Evolutionary conservation across 345 rosid species (phyloP).

Genomic region (Brassica juncea): DNA sequence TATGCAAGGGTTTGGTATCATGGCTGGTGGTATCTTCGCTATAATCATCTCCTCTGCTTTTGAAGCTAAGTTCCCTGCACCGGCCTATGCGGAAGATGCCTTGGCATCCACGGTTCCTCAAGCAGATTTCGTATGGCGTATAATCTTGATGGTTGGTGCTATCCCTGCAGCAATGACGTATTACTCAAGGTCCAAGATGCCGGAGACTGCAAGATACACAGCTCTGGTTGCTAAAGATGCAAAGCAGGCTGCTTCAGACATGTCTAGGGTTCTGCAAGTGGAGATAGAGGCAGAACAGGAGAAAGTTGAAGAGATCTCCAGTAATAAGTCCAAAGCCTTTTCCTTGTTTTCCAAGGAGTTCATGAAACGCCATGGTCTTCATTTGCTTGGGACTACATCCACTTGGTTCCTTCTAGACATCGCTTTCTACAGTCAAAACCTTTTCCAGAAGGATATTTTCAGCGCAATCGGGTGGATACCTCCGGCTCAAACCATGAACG

Average conservation of each 20-base stretch:
- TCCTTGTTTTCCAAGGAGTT: constrained; percentile 54
- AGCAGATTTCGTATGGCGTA: constrained; percentile 46
- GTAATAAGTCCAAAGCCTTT: constrained; percentile 29
- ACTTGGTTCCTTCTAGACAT: constrained; percentile 70
- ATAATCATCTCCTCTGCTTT: constrained; percentile 42
- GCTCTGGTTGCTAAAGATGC: constrained; percentile 43
- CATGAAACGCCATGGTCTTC: constrained; percentile 61
- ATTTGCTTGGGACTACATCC: constrained; percentile 58
- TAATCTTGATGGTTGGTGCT: constrained; percentile 47
- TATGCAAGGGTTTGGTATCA: constrained; percentile 53
- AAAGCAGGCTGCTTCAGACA: constrained; percentile 40
- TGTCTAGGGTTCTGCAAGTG: constrained; percentile 42
- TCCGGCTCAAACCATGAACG: constrained; percentile 21
- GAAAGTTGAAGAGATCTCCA: constrained; percentile 17
- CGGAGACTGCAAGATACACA: constrained; percentile 49
- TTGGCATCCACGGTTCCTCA: constrained; percentile 41
- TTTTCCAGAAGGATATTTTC: constrained; percentile 64
- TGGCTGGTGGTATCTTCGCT: constrained; percentile 44
- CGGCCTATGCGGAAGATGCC: constrained; percentile 28
- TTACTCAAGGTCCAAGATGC: constrained; percentile 48
- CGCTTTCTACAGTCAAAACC: constrained; percentile 65
- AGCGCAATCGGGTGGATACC: constrained; percentile 31
- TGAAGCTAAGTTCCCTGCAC: constrained; percentile 35
- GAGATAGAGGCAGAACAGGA: constrained; percentile 37
- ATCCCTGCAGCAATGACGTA: constrained; percentile 46